Percentiles rank a stretch among this genome's conserved stretches.
Conservation (phyloP, 345 rosid species). For the Jatropha curcas region DNA sequence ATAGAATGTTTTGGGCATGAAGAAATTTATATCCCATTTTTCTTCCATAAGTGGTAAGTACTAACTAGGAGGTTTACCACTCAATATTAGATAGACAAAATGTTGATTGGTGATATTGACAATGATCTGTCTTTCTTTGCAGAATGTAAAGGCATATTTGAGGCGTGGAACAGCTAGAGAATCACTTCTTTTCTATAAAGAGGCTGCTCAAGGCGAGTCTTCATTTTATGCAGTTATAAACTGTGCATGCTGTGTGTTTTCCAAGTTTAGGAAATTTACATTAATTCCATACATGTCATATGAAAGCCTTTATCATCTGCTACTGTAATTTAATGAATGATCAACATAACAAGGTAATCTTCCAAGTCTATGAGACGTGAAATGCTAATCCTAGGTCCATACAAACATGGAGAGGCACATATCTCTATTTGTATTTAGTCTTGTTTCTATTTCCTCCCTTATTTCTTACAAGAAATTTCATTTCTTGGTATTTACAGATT, state of each 20-base stretch:
- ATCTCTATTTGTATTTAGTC: neutral
- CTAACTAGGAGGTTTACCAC: neutral
- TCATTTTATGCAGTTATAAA: neutral
- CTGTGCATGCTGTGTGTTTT: neutral
- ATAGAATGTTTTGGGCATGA: neutral
- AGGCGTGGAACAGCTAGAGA: constrained; percentile 95
- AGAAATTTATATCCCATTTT: neutral
- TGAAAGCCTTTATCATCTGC: neutral
- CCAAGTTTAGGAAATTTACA: neutral
- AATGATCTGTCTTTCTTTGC: constrained; percentile 21
- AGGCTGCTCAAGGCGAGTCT: constrained; percentile 71
- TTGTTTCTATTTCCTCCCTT: neutral
- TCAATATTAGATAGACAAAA: neutral
- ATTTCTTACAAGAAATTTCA: neutral
- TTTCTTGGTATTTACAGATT: constrained; percentile 52
- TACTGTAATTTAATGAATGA: neutral
- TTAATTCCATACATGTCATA: neutral
- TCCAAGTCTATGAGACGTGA: neutral
- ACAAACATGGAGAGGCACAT: neutral
- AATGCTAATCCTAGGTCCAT: neutral
- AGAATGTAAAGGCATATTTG: constrained; percentile 94
- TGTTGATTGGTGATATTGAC: neutral
- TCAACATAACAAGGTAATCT: neutral
- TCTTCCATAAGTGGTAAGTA: neutral
- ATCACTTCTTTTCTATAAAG: constrained; percentile 70